Evolutionary conservation across 2,329 filamentous ascomycete genomes (phyloP), one percentile per base, ranked within the genome.

Genomic region (Orbilia oligospora): DNA sequence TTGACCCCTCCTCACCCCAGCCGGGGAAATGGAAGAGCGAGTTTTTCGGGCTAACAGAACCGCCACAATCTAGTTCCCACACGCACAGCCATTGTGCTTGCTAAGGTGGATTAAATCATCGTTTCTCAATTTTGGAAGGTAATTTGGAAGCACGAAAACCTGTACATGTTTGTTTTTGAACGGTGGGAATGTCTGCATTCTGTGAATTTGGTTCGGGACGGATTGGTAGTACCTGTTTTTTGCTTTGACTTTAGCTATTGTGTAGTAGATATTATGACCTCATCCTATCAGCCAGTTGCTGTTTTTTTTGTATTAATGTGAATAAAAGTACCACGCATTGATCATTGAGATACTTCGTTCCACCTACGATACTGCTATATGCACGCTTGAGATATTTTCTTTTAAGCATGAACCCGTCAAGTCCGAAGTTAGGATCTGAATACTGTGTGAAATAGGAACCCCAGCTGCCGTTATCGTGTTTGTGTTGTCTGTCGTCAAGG

Each of bases 401-500:
- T 36, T 12, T 36, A 5, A 36, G 5, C 33, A 36, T 36, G 9
- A 36, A 36, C 27, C 27, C 27, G 33, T 36, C 9, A 36, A 9
- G 33, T 36, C 33, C 33, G 33, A 36, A 36, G 33, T 36, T 8
- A 36, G 33, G 33, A 36, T 36, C 2, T 20, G 16, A 20, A 46
- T 20, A 20, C 38, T 16, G 38, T 4, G 44, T 22, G 30, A 41
- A 38, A 41, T 58, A 9, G 30, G 51, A 16, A 36, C 53, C 53
- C 53, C 53, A 64, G 38, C 61, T 65, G 61, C 56, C 36, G 56
- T 61, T 61, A 61, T 61, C 41, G 61, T 65, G 41, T 65, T 73
- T 75, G 71, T 75, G 64, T 75, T 75, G 64, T 71, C 67, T 71
- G 72, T 76, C 72, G 72, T 76, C 56, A 70, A 66, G 27, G 65